Evolutionary conservation across 2,329 filamentous ascomycete genomes (phyloP), one percentile per base, ranked within the genome.

Genomic region (Colletotrichum horii): DNA sequence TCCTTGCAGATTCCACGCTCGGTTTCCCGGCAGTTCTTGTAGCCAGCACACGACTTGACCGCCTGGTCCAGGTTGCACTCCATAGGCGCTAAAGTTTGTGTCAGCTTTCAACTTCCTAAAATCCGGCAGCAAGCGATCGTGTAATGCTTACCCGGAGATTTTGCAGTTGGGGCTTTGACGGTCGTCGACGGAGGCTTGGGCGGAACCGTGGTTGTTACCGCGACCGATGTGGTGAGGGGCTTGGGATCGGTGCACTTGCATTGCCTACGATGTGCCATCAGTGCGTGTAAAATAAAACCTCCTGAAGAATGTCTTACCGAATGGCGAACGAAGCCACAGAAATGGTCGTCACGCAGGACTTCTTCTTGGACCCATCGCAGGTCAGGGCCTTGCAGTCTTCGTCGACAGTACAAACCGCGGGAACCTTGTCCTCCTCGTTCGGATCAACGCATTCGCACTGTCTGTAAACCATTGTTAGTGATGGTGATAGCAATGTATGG

Each of bases 121-220:
- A 9, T n/a, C 11, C 3, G 3, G 4, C 38, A 48, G 0, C 38
- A n/a, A 22, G 0, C 0, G n/a, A 48, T 8, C 43, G 2, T 22
- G 19, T 48, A 22, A 14, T 22, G 12, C 43, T 22, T 22, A 52
- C 43, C 43, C 0, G 43, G 43, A 52, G n/a, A 52, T 1, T n/a
- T 52, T 24, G 43, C 2, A 24, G 43, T 52, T 2, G 43, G 43
- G 6, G 43, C n/a, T 52, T 22, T 52, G 43, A 14, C 43, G n/a
- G 43, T 52, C 6, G 43, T 52, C 12, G 43, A 8, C 0, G n/a
- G 43, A 6, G 43, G 43, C 1, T 52, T 52, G n/a, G 43, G 43
- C 11, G 43, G 6, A 52, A 52, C 11, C 0, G n/a, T 52, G n/a
- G 43, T 52, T 22, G 43, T 4, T 22, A 22, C 24, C 6, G 6